Evolutionary conservation across 176 grass and related monocot genomes (phyloP).

Genomic region (Guadua angustifolia): DNA sequence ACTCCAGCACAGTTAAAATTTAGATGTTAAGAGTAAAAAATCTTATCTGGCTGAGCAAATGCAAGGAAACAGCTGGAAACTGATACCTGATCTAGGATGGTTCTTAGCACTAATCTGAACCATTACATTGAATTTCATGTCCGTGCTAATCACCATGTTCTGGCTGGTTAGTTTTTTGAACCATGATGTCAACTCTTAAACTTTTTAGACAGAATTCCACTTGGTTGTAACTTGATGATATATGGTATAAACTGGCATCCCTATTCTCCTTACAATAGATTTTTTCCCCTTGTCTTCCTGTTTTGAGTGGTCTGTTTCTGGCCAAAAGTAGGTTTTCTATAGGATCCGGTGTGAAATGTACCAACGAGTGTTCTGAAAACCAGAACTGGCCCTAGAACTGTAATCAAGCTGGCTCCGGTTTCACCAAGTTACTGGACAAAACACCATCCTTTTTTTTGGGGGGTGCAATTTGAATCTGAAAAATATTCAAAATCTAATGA

Average conservation of each 20-base stretch:
- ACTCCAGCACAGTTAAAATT: not conserved
- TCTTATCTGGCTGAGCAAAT: not conserved
- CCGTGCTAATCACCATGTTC: not conserved
- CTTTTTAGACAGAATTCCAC: not conserved
- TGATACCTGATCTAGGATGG: not conserved
- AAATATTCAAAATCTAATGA: no score
- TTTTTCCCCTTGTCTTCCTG: not conserved
- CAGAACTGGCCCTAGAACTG: not conserved
- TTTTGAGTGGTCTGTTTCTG: not conserved
- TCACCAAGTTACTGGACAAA: not conserved
- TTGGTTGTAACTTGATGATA: slow-evolving; percentile 9
- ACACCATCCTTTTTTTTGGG: no score
- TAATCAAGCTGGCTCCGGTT: not conserved
- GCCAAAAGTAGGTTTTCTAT: not conserved
- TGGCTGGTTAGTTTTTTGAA: not conserved
- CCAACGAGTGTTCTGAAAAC: not conserved
- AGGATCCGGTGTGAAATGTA: not conserved
- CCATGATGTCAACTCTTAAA: slow-evolving; percentile 9
- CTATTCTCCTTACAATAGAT: not conserved
- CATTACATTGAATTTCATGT: not conserved
- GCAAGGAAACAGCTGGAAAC: not conserved
- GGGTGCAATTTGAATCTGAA: no score
- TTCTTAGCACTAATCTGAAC: not conserved
- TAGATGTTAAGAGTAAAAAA: not conserved
- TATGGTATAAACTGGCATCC: not conserved